Evolutionary conservation across 163 green algal species (phyloP), one percentile per base, ranked within the genome.

Genomic region (Scenedesmus sp.): DNA sequence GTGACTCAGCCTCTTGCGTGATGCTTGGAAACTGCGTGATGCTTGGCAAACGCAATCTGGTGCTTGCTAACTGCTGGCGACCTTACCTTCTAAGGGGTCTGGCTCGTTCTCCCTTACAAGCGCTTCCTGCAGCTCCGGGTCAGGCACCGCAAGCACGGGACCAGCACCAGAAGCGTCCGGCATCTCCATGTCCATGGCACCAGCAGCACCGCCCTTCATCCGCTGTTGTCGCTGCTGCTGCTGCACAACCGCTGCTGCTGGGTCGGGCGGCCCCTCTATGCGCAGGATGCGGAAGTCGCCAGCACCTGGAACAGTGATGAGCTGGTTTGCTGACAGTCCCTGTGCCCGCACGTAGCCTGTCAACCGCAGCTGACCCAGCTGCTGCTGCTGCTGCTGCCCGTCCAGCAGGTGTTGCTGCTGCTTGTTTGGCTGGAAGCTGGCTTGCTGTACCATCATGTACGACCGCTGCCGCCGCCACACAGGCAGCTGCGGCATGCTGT

Each of bases 261-360:
- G 85, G 70, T 95, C 93, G 0, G 83, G 13, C 4, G 88, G 43
- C 16, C 73, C 91, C 37, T 95, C 92, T 7, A 98, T 96, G 7
- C 84, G 86, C 4, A 94, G 70, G 20, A 99, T 95, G 79, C 95
- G 93, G 91, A 97, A 99, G 90, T 99, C 97, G 0, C 97, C 97
- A 5, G 93, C 95, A 13, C 94, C 95, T 9, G 95, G 94, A 15
- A 99, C 93, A 73, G 97, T 95, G 2, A 99, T 65, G 2, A 96
- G 76, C 91, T 98, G 96, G 73, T 97, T 97, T 5, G 94, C 97
- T 37, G 94, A 97, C 44, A 99, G 92, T 1, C 94, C 96, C 22
- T 89, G 87, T 35, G 89, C 79, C 0, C 96, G 93, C 22, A 99
- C 93, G 88, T 96, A 98, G 24, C 95, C 96, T 18, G 95, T 95